A percentile compares a stretch with the other conserved stretches of the same genome.
Evolutionary conservation across 2,329 filamentous ascomycete genomes (phyloP).

Genomic region (Lizonia empirigonia): DNA sequence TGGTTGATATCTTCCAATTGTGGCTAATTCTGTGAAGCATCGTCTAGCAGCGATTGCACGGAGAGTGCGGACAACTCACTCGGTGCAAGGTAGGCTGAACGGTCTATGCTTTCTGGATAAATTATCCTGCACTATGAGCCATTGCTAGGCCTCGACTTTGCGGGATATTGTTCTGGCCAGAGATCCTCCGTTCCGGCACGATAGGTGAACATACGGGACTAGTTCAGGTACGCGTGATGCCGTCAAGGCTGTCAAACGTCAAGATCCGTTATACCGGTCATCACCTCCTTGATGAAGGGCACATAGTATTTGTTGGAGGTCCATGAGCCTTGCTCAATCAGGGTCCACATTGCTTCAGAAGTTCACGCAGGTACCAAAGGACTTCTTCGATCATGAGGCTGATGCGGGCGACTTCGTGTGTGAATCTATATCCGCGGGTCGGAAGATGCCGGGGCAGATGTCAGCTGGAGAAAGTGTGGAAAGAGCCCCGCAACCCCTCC

Average conservation of each 20-base stretch:
- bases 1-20: neutral
- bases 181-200: constrained; percentile 16
- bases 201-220: constrained; percentile 6
- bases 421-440: constrained; percentile 32
- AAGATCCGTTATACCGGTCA: neutral
- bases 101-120: constrained; percentile 1
- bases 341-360: neutral
- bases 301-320: neutral
- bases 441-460: constrained; percentile 35
- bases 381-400: constrained; percentile 1
- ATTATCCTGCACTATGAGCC: constrained; percentile 2
- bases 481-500: constrained; percentile 25
- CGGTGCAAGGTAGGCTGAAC: constrained; percentile 21
- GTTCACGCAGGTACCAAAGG: neutral
- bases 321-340: neutral
- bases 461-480: constrained; percentile 12
- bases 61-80: constrained; percentile 10
- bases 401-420: constrained; percentile 1
- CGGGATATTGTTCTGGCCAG: constrained; percentile 13
- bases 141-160: constrained; percentile 6
- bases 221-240: constrained; percentile 9
- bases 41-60: constrained; percentile 1
- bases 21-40: neutral
- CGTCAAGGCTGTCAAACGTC: neutral
- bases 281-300: neutral